These are phyloP conservation scores for Chiua virens DNA, from an alignment of 768 basidiomycete species.

Conservation along the genomic window DNA sequence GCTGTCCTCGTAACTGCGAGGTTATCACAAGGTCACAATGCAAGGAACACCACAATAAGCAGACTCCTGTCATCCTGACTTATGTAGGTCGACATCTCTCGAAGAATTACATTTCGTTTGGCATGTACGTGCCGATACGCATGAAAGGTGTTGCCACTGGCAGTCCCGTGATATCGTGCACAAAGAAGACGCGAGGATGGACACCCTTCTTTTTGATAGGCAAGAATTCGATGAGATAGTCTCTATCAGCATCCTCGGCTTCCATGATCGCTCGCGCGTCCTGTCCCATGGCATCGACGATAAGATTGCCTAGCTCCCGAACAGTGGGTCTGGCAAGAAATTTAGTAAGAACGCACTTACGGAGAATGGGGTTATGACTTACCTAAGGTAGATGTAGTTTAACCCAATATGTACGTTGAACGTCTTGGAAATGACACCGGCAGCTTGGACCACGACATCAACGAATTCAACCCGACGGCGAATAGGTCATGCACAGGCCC, in stretches of 20 bases:
- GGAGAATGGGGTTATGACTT: neutral
- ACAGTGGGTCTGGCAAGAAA: conserved; percentile 21
- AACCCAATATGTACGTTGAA: conserved; percentile 30
- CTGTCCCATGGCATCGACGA: conserved; percentile 31
- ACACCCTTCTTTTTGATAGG: conserved; percentile 33
- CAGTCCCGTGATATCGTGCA: conserved; percentile 34
- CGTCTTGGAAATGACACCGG: conserved; percentile 29
- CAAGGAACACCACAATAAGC: too few species aligned
- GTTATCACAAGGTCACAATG: too few species aligned
- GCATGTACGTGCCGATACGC: conserved; percentile 33
- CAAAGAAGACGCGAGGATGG: conserved; percentile 26
- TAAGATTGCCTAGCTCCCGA: conserved; percentile 24
- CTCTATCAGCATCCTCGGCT: conserved; percentile 30
- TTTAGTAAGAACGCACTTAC: neutral
- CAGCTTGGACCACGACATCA: conserved; percentile 35
- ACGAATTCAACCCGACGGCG: conserved; percentile 30
- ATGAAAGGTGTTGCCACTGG: conserved; percentile 34
- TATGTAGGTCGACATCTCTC: too few species aligned
- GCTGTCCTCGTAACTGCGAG: too few species aligned
- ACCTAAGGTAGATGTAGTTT: conserved; percentile 31
- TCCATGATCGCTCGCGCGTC: conserved; percentile 30
- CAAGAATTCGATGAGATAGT: conserved; percentile 30
- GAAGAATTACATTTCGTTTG: conserved; percentile 34
- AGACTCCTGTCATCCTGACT: too few species aligned
- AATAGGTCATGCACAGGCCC: conserved; percentile 30